A percentile compares a stretch with the other conserved stretches of the same genome.
These are phyloP conservation scores for Trichoderma sp. DNA, from an alignment of 2,329 filamentous ascomycete species.

Conservation along the genomic window DNA sequence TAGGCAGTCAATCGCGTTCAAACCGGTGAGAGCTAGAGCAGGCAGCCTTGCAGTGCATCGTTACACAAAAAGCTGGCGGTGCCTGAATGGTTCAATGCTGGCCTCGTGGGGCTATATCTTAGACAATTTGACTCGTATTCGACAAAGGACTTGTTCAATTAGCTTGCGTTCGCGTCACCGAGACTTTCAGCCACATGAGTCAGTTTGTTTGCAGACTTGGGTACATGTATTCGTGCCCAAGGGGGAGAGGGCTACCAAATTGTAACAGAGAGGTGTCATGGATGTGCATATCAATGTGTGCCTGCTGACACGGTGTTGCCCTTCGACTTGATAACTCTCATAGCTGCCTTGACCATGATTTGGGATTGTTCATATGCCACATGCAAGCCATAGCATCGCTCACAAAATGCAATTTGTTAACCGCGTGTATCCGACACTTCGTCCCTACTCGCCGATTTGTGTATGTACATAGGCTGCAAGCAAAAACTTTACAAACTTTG, in stretches of 20 bases:
- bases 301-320: not conserved
- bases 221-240: not conserved
- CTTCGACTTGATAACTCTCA: not conserved
- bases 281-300: not conserved
- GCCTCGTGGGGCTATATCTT: not conserved
- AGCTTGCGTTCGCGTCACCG: not conserved
- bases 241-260: not conserved
- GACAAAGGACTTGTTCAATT: not conserved
- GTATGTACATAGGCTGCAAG: not conserved
- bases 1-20: not conserved
- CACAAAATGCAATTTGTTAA: not conserved
- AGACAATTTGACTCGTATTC: not conserved
- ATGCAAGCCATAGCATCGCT: not conserved
- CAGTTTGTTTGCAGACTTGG: not conserved
- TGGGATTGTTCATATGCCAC: not conserved
- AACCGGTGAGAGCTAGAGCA: not conserved
- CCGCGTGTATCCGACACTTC: not conserved
- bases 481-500: not conserved
- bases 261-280: not conserved
- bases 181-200: not conserved
- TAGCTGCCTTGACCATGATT: not conserved
- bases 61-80: not conserved
- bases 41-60: not conserved
- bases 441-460: not conserved
- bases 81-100: not conserved